Conservation (phyloP, 208 protist genomes). For the Herpetomonas muscarum region DNA sequence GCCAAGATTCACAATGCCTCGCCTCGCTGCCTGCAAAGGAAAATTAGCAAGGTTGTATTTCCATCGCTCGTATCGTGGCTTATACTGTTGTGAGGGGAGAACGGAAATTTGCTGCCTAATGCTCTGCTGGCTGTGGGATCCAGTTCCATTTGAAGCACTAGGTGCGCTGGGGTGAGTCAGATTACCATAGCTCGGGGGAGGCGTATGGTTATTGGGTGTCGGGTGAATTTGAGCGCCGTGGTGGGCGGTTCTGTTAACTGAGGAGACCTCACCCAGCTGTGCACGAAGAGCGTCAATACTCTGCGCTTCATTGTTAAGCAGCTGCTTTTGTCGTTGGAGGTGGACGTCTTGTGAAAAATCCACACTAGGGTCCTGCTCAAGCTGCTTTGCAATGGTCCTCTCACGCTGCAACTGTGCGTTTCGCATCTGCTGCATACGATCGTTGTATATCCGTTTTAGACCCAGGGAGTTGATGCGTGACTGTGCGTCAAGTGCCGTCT, state of each 20-base stretch:
- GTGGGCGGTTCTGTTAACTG: neutral
- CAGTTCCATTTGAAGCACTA: too few relatives aligned
- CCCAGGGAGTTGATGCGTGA: neutral
- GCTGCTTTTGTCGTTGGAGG: slow-evolving; percentile 13
- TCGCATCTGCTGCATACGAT: neutral
- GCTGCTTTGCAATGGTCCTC: slow-evolving; percentile 24
- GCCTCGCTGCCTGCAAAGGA: slow-evolving; percentile 14
- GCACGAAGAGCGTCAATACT: slow-evolving; percentile 18
- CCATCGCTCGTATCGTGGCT: slow-evolving; percentile 25
- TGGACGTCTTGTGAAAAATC: slow-evolving; percentile 6
- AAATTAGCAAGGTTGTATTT: slow-evolving; percentile 19
- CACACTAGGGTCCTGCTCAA: slow-evolving; percentile 15
- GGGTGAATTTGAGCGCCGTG: neutral
- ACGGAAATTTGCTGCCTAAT: slow-evolving; percentile 2
- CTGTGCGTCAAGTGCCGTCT: slow-evolving; percentile 20
- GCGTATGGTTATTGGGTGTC: too few relatives aligned
- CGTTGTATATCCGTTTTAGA: neutral
- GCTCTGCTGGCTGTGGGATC: neutral
- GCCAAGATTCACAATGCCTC: slow-evolving; percentile 89
- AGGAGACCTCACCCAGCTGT: slow-evolving; percentile 11
- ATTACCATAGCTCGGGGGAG: too few relatives aligned
- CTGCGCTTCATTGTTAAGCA: slow-evolving; percentile 18
- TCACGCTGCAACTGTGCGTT: neutral
- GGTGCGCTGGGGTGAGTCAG: too few relatives aligned
- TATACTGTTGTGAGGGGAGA: neutral